phyloP scores from a whole-genome alignment of 176 grass and related monocot species.

The Dactylis glomerata region DNA sequence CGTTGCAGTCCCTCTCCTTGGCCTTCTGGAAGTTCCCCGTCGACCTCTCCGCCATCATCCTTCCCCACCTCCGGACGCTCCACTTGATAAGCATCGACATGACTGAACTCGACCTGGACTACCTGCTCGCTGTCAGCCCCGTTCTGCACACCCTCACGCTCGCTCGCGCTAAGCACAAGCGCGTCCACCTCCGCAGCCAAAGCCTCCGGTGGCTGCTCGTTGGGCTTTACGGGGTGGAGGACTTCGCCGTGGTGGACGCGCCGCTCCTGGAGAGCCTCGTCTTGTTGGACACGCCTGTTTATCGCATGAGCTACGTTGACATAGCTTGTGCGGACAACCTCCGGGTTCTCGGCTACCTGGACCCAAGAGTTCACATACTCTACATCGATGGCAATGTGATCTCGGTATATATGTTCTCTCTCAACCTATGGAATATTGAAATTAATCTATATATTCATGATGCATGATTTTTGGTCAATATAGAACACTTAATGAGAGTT shows the following conservation, averaged over 20 bases:
- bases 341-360: not conserved
- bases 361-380: not conserved
- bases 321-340: not conserved
- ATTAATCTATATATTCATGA: no score
- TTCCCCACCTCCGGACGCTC: conserved; percentile 1
- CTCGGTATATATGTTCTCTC: not conserved
- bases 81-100: not conserved
- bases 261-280: conserved; percentile 23
- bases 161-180: no score
- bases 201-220: conserved; percentile 27
- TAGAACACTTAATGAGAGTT: no score
- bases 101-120: not conserved
- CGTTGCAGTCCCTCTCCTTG: not conserved
- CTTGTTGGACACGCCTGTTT: no score
- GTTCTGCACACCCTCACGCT: not conserved
- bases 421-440: no score
- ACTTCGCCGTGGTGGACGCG: conserved; percentile 7
- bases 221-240: not conserved
- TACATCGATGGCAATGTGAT: not conserved
- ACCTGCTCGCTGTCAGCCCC: not conserved
- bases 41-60: not conserved
- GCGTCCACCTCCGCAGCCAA: not conserved
- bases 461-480: no score
- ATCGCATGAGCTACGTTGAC: no score
- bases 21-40: not conserved